Conservation (phyloP, 371 early-diverging fungal genomes). For the Mortierella sp. region DNA sequence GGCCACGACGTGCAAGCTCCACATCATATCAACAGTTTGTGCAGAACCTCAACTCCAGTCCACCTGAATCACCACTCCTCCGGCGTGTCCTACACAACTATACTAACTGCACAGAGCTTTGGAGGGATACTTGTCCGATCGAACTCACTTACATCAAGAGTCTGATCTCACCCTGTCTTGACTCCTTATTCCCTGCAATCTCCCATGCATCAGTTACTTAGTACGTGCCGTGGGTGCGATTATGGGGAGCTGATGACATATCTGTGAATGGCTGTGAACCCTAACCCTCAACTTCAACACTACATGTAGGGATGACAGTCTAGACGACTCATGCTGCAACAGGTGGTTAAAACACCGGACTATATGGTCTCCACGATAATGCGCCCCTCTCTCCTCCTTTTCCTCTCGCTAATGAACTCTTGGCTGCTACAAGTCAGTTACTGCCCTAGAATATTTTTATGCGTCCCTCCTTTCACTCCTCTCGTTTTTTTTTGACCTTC, state of each 20-base stretch:
- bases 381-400: too few species aligned
- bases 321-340: background rate
- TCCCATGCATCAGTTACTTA: background rate
- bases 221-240: background rate
- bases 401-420: too few species aligned
- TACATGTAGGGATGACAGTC: background rate
- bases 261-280: background rate
- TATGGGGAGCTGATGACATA: background rate
- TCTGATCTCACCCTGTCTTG: background rate
- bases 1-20: background rate
- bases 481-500: too few species aligned
- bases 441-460: too few species aligned
- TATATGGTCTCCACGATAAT: background rate
- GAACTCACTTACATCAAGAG: background rate
- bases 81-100: constrained; percentile 3
- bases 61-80: background rate
- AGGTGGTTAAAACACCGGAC: background rate
- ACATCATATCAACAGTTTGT: background rate
- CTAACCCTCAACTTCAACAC: background rate
- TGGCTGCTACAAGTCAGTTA: background rate
- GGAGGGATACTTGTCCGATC: background rate
- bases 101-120: constrained; percentile 1
- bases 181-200: background rate
- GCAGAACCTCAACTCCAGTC: background rate
- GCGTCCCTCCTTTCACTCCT: too few species aligned